Percentiles rank a stretch among this genome's conserved stretches.
Evolutionary conservation across 2,329 filamentous ascomycete species (phyloP).

Genomic region (Microsporum canis): DNA sequence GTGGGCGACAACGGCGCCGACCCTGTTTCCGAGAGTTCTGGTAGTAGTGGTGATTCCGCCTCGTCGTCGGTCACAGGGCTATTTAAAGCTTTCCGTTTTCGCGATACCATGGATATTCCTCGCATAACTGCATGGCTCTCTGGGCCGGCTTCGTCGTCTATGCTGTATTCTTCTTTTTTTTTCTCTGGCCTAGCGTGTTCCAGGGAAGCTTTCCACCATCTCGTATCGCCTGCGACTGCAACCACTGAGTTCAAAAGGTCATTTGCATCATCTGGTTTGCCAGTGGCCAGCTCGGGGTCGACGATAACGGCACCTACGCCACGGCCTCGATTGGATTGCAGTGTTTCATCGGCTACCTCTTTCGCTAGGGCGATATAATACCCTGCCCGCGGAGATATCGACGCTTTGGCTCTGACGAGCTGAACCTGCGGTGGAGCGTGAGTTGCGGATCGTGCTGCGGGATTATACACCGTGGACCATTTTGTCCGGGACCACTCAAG

Average conservation of each 20-base stretch:
- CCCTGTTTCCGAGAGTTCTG: slow-evolving; percentile 11
- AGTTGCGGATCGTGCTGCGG: slow-evolving; percentile 32
- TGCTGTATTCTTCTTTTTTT: slow-evolving; percentile 12
- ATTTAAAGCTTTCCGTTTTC: slow-evolving; percentile 24
- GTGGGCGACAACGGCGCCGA: not conserved
- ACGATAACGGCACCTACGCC: slow-evolving; percentile 36
- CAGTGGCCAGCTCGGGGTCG: slow-evolving; percentile 27
- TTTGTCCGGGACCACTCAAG: slow-evolving; percentile 30
- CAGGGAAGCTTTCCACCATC: slow-evolving; percentile 21
- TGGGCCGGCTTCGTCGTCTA: slow-evolving; percentile 32
- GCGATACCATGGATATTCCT: slow-evolving; percentile 32
- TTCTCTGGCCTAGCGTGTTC: not conserved
- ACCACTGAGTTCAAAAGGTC: slow-evolving; percentile 31
- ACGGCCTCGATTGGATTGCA: slow-evolving; percentile 28
- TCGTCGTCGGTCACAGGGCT: not conserved
- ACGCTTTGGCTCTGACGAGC: slow-evolving; percentile 24
- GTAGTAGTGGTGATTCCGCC: not conserved
- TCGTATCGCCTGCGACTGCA: slow-evolving; percentile 35
- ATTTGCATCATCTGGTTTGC: slow-evolving; percentile 18
- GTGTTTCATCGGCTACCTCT: slow-evolving; percentile 29
- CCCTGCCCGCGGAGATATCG: slow-evolving; percentile 29
- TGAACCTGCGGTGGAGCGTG: slow-evolving; percentile 33
- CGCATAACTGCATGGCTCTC: slow-evolving; percentile 39
- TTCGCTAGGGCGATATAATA: slow-evolving; percentile 32
- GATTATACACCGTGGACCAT: slow-evolving; percentile 38